A percentile compares a stretch with the other conserved stretches of the same genome.
phyloP scores from a whole-genome alignment of 1,284 basidiomycete species.

The Austroboletus novae-zelandiae region DNA sequence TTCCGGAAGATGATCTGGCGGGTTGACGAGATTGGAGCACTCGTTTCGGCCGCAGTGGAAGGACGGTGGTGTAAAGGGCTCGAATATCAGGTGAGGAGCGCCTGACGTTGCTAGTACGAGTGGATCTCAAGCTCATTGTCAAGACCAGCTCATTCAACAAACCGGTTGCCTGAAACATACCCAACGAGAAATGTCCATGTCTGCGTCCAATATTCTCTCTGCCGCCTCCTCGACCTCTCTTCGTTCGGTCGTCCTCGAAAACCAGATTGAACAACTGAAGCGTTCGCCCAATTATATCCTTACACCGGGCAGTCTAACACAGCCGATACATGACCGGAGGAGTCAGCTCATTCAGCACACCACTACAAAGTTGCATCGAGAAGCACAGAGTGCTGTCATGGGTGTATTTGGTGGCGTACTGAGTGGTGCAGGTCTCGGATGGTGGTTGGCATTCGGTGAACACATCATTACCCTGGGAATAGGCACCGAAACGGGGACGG shows the following conservation, averaged over 20 bases:
- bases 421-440: constrained; percentile 43
- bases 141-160: constrained; percentile 62
- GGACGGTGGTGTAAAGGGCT: constrained; percentile 63
- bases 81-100: constrained; percentile 55
- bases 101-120: background rate
- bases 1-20: constrained; percentile 69
- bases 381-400: constrained; percentile 63
- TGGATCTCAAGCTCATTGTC: constrained; percentile 1
- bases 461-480: constrained; percentile 38
- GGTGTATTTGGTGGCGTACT: constrained; percentile 49
- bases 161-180: constrained; percentile 62
- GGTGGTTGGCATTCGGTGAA: constrained; percentile 46
- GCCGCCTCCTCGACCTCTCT: constrained; percentile 37
- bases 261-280: constrained; percentile 59
- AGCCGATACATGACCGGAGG: constrained; percentile 56
- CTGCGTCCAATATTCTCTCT: constrained; percentile 43
- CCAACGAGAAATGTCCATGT: constrained; percentile 47
- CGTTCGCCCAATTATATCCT: constrained; percentile 51
- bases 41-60: constrained; percentile 53
- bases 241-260: constrained; percentile 66
- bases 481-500: constrained; percentile 54
- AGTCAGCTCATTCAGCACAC: constrained; percentile 57
- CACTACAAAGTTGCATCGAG: constrained; percentile 61
- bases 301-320: constrained; percentile 48
- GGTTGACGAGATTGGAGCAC: constrained; percentile 69